Base-by-base conservation (phyloP, 2,329 filamentous ascomycete species). In the Exophiala sp. region DNA sequence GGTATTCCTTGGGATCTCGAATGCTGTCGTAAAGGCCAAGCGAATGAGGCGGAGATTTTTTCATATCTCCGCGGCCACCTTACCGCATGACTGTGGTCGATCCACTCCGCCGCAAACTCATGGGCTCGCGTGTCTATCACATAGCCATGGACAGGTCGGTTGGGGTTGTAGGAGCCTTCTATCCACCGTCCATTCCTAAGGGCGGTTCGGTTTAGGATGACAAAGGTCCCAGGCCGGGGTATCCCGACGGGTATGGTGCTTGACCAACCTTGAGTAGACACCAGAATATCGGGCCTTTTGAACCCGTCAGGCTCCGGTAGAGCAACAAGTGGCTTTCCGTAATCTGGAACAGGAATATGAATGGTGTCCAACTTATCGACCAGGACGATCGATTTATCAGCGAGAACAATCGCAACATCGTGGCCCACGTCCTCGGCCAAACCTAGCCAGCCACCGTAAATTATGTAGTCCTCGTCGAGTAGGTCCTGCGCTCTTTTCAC, bases 391-490 rank as follows among this genome's bases (percentile, higher is more conserved):
- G 70, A 75, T 41, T 73, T 73, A 60, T 81, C 75, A 5, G 66
- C 60, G 10, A 82, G 68, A 35, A 68, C 71, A 21, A 82, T 53
- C 1, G 74, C 68, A 11, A 80, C 67, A 44, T 76, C 71, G 41
- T 75, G 70, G 23, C 70, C 66, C 38, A 76, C 66, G 2, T 72
- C 68, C 43, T 74, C 69, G 3, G 82, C 70, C 9, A 72, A 64
- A 1, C 80, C 80, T 2, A 82, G 61, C 75, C 78, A 81, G 56
- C 77, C 71, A 14, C 73, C 67, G 60, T 75, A 78, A 10, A 80
- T 67, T 18, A 81, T 67, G 24, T 76, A 67, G 45, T 78, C 74
- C 3, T 75, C 76, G 52, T 74, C 72, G 4, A 67, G 60, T 53
- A 72, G 73, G 41, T 74, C 65, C 52, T 73, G 67, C 10, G 70